Percentiles rank a stretch among this genome's conserved stretches.
Conservation (phyloP, 257 asterid genomes). For the Lycium barbarum region DNA sequence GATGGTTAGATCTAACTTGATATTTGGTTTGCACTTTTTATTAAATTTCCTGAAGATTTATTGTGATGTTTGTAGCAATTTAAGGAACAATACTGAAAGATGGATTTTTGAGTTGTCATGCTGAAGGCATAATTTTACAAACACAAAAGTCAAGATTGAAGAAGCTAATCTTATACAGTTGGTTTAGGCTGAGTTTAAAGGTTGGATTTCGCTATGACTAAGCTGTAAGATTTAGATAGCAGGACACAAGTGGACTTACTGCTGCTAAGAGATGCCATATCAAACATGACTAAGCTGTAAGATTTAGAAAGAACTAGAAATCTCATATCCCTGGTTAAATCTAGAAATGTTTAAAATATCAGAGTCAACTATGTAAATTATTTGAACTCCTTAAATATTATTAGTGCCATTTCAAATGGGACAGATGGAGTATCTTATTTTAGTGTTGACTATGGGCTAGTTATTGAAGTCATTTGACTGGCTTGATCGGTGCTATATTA, state of each 20-base stretch:
- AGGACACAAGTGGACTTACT: neutral
- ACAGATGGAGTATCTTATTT: slow-evolving; percentile 3
- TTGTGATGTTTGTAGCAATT: neutral
- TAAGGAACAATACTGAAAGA: neutral
- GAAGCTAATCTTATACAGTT: neutral
- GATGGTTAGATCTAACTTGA: slow-evolving; percentile 48
- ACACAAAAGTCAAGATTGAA: neutral
- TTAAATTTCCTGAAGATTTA: neutral
- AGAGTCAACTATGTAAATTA: neutral
- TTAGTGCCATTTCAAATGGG: neutral
- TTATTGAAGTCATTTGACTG: neutral
- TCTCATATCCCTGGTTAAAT: neutral
- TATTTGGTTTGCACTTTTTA: slow-evolving; percentile 24
- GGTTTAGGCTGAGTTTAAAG: neutral
- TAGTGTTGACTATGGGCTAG: neutral
- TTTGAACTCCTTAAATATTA: neutral
- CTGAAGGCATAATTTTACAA: neutral
- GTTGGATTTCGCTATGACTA: neutral
- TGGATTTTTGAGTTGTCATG: neutral
- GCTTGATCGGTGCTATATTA: neutral
- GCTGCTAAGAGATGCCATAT: neutral
- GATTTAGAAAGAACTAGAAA: neutral
- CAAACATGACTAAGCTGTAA: too few relatives aligned
- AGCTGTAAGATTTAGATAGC: neutral
- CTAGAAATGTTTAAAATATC: neutral